phyloP scores from a whole-genome alignment of 73 alveolate genomes.

The Tetrahymena malaccensis region DNA sequence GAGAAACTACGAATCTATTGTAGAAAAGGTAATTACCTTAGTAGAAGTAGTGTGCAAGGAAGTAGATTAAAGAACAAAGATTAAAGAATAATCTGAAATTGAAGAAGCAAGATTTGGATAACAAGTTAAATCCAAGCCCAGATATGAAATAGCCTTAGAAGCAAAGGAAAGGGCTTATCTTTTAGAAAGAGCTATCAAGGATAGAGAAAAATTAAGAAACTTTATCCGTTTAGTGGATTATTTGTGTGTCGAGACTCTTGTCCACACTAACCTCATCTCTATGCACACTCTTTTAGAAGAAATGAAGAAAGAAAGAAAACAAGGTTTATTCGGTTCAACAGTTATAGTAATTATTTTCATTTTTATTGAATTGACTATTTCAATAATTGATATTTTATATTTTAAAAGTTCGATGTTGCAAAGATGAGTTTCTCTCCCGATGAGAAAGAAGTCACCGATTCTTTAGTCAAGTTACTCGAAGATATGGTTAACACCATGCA shows the following conservation, averaged over 20 bases:
- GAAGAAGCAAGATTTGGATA: conserved; percentile 92
- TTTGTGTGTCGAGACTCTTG: conserved; percentile 93
- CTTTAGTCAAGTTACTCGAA: conserved; percentile 52
- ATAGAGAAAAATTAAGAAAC: conserved; percentile 81
- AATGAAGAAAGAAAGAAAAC: conserved; percentile 69
- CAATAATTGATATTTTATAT: neutral
- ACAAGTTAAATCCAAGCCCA: conserved; percentile 90
- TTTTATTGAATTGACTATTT: neutral
- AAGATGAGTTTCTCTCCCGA: conserved; percentile 61
- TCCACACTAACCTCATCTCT: conserved; percentile 54
- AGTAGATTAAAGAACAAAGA: conserved; percentile 65
- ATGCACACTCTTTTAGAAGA: conserved; percentile 53
- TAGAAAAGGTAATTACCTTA: conserved; percentile 50
- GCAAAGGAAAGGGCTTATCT: conserved; percentile 79
- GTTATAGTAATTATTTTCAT: conserved; percentile 51
- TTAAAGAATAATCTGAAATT: conserved; percentile 89
- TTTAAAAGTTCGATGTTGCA: neutral
- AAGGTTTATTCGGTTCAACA: conserved; percentile 46
- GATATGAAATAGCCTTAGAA: conserved; percentile 85
- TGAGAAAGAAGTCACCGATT: conserved; percentile 64
- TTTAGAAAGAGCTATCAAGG: conserved; percentile 81
- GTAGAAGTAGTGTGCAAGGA: conserved; percentile 51
- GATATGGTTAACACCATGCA: conserved; percentile 55
- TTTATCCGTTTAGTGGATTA: conserved; percentile 92
- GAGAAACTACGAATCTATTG: conserved; percentile 57